phyloP scores from a whole-genome alignment of 2,329 filamentous ascomycete genomes.

The Fusarium sublunatum region DNA sequence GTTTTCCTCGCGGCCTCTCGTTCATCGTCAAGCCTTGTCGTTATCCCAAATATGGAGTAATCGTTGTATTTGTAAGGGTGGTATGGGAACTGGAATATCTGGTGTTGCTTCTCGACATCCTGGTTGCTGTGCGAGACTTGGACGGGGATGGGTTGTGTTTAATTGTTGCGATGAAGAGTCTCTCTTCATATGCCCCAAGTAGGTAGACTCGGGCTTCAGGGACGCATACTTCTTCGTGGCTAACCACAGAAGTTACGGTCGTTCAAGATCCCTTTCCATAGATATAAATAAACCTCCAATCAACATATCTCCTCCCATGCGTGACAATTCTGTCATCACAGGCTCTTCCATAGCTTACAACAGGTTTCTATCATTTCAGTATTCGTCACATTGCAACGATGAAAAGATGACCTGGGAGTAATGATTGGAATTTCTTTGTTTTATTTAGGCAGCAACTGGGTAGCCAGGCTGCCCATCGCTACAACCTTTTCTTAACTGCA shows the following conservation, averaged over 20 bases:
- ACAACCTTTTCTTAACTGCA: slow-evolving; percentile 16
- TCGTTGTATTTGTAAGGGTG: slow-evolving; percentile 29
- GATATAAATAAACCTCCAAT: slow-evolving; percentile 7
- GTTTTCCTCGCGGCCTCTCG: slow-evolving; percentile 8
- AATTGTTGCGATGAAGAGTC: slow-evolving; percentile 6
- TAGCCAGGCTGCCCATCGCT: slow-evolving; percentile 22
- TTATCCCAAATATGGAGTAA: slow-evolving; percentile 22
- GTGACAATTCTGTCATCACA: not conserved
- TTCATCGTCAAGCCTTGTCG: slow-evolving; percentile 15
- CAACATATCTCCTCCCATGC: not conserved
- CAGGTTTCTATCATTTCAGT: no score
- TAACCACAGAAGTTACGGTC: slow-evolving; percentile 2
- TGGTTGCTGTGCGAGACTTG: slow-evolving; percentile 10
- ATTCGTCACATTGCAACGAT: not conserved
- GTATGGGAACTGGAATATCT: slow-evolving; percentile 8
- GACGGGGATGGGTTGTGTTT: not conserved
- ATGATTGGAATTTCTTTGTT: slow-evolving; percentile 33
- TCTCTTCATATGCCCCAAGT: not conserved
- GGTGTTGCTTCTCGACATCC: slow-evolving; percentile 16
- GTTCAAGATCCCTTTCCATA: slow-evolving; percentile 17
- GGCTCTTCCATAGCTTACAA: not conserved
- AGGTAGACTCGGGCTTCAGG: slow-evolving; percentile 16
- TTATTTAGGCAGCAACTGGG: slow-evolving; percentile 18
- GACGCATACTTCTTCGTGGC: slow-evolving; percentile 1
- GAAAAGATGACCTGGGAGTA: not conserved